These are phyloP conservation scores for Ceratocystis albifundus DNA, from an alignment of 2,329 filamentous ascomycete genomes.

Conservation along the genomic window DNA sequence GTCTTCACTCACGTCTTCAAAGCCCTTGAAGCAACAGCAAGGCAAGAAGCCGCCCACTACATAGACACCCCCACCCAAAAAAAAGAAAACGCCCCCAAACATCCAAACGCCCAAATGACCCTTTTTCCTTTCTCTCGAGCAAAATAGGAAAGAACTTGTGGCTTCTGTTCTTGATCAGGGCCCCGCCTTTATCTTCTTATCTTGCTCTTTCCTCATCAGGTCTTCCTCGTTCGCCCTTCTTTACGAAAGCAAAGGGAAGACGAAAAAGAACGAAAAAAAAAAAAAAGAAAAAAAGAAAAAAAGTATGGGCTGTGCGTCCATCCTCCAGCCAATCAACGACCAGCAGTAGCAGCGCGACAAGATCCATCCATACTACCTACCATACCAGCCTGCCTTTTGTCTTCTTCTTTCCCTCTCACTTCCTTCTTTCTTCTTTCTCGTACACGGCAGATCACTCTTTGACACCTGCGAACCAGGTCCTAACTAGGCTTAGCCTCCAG, in stretches of 20 bases:
- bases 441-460: slow-evolving; percentile 7
- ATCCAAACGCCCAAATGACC: background rate
- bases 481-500: background rate
- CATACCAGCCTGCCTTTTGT: slow-evolving; percentile 11
- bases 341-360: background rate
- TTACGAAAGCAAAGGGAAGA: background rate
- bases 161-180: background rate
- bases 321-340: background rate
- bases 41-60: too few species aligned
- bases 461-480: background rate
- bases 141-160: background rate
- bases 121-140: background rate
- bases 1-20: too few species aligned
- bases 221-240: background rate
- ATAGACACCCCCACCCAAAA: too few species aligned
- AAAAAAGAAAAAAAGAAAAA: too few species aligned
- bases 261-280: too few species aligned
- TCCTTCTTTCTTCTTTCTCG: background rate
- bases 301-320: slow-evolving; percentile 1
- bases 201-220: background rate
- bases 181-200: slow-evolving; percentile 5
- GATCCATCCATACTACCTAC: too few species aligned
- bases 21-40: too few species aligned
- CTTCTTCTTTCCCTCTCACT: background rate
- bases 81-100: too few species aligned